Conservation (phyloP, 257 asterid species). For the Solanum verrucosum region DNA sequence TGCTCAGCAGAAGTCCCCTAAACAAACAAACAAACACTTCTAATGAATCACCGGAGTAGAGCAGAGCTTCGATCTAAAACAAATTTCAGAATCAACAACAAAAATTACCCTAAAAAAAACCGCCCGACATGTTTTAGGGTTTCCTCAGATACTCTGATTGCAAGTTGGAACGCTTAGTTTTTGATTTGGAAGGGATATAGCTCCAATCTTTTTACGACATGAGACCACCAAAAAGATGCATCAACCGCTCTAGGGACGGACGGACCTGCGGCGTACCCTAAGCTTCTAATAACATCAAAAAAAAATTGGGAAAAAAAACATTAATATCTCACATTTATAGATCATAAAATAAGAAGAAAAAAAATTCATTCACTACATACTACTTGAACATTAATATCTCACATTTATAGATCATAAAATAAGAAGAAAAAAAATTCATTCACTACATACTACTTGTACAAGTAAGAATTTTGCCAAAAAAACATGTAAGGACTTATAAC, state of each 20-base stretch:
- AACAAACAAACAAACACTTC: background rate
- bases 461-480: background rate
- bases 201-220: background rate
- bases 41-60: too few relatives aligned
- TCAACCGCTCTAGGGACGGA: background rate
- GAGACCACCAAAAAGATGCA: background rate
- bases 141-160: conserved; percentile 1
- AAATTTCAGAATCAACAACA: background rate
- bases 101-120: conserved; percentile 77
- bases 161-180: background rate
- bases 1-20: conserved; percentile 99
- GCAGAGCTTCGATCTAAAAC: background rate
- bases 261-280: background rate
- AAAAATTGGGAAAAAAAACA: background rate
- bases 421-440: too few relatives aligned
- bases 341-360: too few relatives aligned
- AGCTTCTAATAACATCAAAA: background rate
- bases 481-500: background rate
- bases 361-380: too few relatives aligned
- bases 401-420: background rate
- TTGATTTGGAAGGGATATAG: background rate
- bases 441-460: background rate
- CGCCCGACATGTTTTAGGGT: conserved; percentile 94
- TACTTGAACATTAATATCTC: background rate
- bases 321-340: too few relatives aligned